A percentile compares a stretch with the other conserved stretches of the same genome.
These are phyloP conservation scores for Candida chauliodis DNA, from an alignment of 805 yeast species.

Conservation along the genomic window DNA sequence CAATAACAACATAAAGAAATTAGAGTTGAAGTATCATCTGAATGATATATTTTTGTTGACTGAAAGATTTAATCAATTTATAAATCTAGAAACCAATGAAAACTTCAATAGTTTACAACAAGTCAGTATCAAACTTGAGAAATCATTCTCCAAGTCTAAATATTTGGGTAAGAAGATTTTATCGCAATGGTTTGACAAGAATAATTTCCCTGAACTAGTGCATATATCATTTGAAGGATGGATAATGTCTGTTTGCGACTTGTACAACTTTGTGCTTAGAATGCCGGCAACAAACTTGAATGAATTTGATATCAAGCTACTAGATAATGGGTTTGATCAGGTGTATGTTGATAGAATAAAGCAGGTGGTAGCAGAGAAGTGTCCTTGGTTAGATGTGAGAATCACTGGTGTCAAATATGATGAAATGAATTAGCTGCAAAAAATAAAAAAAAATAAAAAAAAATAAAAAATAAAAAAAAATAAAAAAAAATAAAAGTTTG, in stretches of 20 bases:
- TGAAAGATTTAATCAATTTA: conserved; percentile 34
- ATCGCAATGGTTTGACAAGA: conserved; percentile 7
- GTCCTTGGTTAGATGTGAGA: not conserved
- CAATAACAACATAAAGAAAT: conserved; percentile 17
- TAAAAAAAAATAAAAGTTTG: not conserved
- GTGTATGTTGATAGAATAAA: not conserved
- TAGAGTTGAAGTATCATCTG: conserved; percentile 23
- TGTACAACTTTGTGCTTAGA: not conserved
- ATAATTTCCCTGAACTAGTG: conserved; percentile 12
- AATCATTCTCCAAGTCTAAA: not conserved
- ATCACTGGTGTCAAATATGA: not conserved
- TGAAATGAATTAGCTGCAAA: not conserved
- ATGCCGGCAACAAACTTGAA: conserved; percentile 7
- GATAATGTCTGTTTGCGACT: conserved; percentile 7
- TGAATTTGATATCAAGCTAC: conserved; percentile 10
- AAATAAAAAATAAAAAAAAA: too few species aligned
- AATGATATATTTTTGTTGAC: conserved; percentile 32
- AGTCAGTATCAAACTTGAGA: conserved; percentile 1
- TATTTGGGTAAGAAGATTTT: conserved; percentile 8
- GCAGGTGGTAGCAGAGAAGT: not conserved
- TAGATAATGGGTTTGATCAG: conserved; percentile 5
- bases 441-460: too few species aligned
- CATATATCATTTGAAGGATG: conserved; percentile 14
- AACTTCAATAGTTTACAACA: conserved; percentile 10
- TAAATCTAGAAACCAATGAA: conserved; percentile 18